phyloP scores from a whole-genome alignment of 495 filamentous ascomycete species.

The Neurospora sp. region DNA sequence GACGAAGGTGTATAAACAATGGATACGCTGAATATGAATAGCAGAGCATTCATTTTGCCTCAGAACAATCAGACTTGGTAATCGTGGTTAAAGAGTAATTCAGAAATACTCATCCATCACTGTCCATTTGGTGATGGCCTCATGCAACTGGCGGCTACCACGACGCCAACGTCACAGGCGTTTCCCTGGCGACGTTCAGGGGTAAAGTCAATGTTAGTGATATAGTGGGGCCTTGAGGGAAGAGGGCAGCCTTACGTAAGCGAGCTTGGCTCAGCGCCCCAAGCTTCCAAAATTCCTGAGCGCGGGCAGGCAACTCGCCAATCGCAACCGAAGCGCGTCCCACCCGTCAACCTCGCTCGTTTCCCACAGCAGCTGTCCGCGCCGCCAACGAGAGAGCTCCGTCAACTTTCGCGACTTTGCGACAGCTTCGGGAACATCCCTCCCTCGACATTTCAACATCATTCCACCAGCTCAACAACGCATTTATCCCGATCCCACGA shows the following conservation, averaged over 20 bases:
- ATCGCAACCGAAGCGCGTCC: conserved; percentile 1
- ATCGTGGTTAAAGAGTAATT: background rate
- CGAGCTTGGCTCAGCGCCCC: background rate
- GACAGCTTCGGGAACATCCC: background rate
- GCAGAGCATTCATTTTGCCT: background rate
- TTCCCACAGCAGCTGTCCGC: background rate
- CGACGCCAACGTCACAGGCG: background rate
- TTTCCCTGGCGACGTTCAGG: background rate
- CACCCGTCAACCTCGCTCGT: background rate
- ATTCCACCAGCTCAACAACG: background rate
- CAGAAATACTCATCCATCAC: background rate
- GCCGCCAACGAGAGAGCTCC: background rate
- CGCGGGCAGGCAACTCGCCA: background rate
- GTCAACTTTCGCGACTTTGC: background rate
- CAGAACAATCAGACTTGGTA: background rate
- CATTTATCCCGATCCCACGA: background rate
- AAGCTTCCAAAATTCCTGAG: background rate
- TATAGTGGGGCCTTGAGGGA: background rate
- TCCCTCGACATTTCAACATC: background rate
- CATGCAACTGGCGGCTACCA: background rate
- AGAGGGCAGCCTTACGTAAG: background rate
- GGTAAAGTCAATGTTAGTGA: background rate
- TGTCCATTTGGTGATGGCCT: background rate
- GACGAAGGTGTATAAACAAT: background rate
- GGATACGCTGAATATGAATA: background rate